Conservation (phyloP, 73 alveolate genomes). For the Symbiodinium pilosum region DNA sequence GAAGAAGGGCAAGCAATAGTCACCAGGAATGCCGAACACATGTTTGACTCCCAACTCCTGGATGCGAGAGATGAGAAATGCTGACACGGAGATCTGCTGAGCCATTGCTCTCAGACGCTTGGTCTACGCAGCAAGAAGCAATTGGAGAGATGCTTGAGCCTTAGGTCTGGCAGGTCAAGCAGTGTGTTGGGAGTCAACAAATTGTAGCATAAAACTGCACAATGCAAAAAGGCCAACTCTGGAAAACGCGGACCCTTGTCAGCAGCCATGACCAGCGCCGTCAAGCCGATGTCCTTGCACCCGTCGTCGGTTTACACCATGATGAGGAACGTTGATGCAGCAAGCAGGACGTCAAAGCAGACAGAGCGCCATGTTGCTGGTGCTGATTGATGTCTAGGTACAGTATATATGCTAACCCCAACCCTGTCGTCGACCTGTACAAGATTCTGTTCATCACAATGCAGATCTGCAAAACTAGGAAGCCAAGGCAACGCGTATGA, state of each 20-base stretch:
- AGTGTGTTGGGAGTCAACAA: too few species aligned
- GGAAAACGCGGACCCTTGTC: slow-evolving; percentile 28
- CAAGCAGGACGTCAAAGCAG: neutral
- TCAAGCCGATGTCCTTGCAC: slow-evolving; percentile 73
- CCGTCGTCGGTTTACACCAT: too few species aligned
- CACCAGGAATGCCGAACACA: slow-evolving; percentile 16
- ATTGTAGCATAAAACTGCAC: too few species aligned
- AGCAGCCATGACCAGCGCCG: slow-evolving; percentile 74
- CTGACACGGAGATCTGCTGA: neutral
- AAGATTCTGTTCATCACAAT: neutral
- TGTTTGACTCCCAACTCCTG: slow-evolving; percentile 6
- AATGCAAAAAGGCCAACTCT: too few species aligned
- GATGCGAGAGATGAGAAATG: slow-evolving; percentile 27
- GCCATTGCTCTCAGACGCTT: neutral
- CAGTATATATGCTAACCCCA: neutral
- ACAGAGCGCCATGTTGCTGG: neutral
- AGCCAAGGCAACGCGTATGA: too few species aligned
- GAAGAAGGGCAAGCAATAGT: slow-evolving; percentile 2
- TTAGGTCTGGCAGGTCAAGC: too few species aligned
- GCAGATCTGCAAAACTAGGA: neutral
- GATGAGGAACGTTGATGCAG: neutral
- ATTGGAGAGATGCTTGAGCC: too few species aligned
- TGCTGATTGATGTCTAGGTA: too few species aligned
- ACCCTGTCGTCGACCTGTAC: neutral
- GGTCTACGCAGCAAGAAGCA: neutral